Evolutionary conservation across 1,284 basidiomycete genomes (phyloP).

Genomic region (Salmacisia buchloeana): DNA sequence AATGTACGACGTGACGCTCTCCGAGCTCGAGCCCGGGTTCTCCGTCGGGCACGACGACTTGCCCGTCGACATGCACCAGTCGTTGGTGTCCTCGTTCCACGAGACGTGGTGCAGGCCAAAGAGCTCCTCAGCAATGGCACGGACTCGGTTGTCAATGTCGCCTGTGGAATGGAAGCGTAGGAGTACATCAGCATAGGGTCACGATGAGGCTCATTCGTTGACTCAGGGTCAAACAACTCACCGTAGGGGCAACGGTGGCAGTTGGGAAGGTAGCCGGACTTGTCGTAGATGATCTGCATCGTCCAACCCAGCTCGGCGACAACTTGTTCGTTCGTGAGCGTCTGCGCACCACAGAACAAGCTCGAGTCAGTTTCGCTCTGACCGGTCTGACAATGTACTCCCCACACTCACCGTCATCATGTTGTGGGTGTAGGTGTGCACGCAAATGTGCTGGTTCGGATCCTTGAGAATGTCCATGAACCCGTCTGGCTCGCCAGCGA

Average conservation of each 20-base stretch:
- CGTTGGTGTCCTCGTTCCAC: slow-evolving; percentile 59
- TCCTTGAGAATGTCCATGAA: slow-evolving; percentile 11
- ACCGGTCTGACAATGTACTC: background rate
- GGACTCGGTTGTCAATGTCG: slow-evolving; percentile 50
- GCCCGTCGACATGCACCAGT: slow-evolving; percentile 18
- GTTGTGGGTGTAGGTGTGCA: slow-evolving; percentile 57
- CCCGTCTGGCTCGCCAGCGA: slow-evolving; percentile 2
- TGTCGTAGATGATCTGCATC: slow-evolving; percentile 69
- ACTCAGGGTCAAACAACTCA: background rate
- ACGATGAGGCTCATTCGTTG: background rate
- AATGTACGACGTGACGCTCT: slow-evolving; percentile 19
- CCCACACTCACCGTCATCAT: slow-evolving; percentile 61
- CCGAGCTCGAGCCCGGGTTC: slow-evolving; percentile 20
- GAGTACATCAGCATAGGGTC: background rate
- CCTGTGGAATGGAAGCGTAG: slow-evolving; percentile 13
- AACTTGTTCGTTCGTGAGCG: slow-evolving; percentile 75
- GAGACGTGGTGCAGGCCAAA: slow-evolving; percentile 62
- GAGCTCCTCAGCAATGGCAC: slow-evolving; percentile 42
- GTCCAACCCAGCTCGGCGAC: slow-evolving; percentile 93
- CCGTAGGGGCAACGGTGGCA: slow-evolving; percentile 37
- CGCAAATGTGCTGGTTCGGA: slow-evolving; percentile 43
- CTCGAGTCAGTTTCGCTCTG: background rate
- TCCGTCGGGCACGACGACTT: slow-evolving; percentile 22
- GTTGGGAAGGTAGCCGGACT: slow-evolving; percentile 57
- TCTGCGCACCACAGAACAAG: slow-evolving; percentile 26